These are phyloP conservation scores for Atkinsonella texensis DNA, from an alignment of 2,329 filamentous ascomycete species.

Conservation along the genomic window DNA sequence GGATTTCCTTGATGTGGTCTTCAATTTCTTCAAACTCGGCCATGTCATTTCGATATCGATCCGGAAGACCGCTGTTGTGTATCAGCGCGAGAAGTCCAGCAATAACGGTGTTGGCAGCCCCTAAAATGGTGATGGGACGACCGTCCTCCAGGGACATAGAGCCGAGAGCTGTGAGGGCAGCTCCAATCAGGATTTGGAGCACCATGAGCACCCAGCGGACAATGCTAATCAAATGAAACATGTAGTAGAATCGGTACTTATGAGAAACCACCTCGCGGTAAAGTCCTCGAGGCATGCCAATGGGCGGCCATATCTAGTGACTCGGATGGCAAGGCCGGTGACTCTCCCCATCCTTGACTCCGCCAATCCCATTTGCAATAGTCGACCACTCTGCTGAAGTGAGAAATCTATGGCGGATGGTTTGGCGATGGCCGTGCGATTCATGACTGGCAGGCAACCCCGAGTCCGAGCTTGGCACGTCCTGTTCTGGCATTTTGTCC, in stretches of 20 bases:
- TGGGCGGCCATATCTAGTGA: constrained; percentile 31
- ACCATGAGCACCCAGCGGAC: constrained; percentile 35
- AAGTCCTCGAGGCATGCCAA: constrained; percentile 34
- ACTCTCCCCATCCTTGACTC: constrained; percentile 32
- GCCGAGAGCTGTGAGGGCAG: constrained; percentile 37
- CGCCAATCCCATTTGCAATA: constrained; percentile 35
- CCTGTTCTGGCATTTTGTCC: not conserved
- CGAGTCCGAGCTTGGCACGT: not conserved
- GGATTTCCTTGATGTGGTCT: constrained; percentile 36
- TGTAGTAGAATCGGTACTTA: constrained; percentile 31
- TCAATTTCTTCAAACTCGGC: constrained; percentile 37
- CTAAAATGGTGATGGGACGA: constrained; percentile 35
- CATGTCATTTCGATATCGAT: constrained; percentile 37
- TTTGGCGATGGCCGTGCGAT: constrained; percentile 8
- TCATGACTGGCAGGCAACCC: constrained; percentile 2
- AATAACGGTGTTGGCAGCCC: constrained; percentile 36
- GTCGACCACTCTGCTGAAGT: constrained; percentile 32
- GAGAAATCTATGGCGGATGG: constrained; percentile 26
- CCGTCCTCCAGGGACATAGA: constrained; percentile 25
- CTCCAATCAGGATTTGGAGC: constrained; percentile 35
- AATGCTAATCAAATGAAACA: constrained; percentile 30
- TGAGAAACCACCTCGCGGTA: constrained; percentile 35
- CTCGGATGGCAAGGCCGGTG: constrained; percentile 29
- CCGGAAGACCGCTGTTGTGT: constrained; percentile 41
- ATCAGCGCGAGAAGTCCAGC: constrained; percentile 38